Conservation (phyloP, 257 asterid genomes). For the Craterostigma plantagineum region DNA sequence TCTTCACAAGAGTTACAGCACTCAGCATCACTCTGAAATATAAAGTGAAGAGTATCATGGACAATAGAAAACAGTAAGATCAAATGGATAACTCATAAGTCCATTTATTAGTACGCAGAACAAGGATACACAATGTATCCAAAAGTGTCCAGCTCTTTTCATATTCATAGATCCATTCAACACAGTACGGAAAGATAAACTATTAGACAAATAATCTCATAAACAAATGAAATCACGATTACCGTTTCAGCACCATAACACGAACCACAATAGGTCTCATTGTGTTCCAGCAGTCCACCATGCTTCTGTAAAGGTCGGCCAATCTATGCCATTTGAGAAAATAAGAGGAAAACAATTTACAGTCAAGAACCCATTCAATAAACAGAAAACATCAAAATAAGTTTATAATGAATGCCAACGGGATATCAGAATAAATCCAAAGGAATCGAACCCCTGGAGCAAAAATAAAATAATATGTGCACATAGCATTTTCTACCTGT, state of each 20-base stretch:
- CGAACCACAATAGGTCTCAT: slow-evolving; percentile 97
- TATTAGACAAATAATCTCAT: slow-evolving; percentile 9
- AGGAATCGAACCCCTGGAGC: background rate
- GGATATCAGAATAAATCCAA: background rate
- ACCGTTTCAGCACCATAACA: slow-evolving; percentile 95
- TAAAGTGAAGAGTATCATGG: slow-evolving; percentile 9
- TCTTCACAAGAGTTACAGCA: slow-evolving; percentile 95
- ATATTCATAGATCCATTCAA: background rate
- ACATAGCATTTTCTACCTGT: slow-evolving; percentile 1
- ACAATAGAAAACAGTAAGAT: slow-evolving; percentile 5
- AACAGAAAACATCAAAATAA: too few species aligned
- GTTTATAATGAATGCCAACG: too few species aligned
- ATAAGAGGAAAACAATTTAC: background rate
- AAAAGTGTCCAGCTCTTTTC: too few species aligned
- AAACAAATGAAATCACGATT: too few species aligned
- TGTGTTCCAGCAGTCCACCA: slow-evolving; percentile 94
- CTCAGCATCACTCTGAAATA: slow-evolving; percentile 61
- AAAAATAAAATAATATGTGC: slow-evolving; percentile 2
- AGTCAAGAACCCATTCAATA: background rate
- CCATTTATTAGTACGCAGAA: background rate
- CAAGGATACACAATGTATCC: too few species aligned
- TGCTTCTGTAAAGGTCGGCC: slow-evolving; percentile 79
- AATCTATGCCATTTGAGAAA: slow-evolving; percentile 27
- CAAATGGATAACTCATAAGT: background rate
- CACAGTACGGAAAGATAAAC: background rate